Percentiles rank a stretch among this genome's conserved stretches.
These are phyloP conservation scores for Pythium coloratum DNA, from an alignment of 352 stramenopile species.

Conservation along the genomic window DNA sequence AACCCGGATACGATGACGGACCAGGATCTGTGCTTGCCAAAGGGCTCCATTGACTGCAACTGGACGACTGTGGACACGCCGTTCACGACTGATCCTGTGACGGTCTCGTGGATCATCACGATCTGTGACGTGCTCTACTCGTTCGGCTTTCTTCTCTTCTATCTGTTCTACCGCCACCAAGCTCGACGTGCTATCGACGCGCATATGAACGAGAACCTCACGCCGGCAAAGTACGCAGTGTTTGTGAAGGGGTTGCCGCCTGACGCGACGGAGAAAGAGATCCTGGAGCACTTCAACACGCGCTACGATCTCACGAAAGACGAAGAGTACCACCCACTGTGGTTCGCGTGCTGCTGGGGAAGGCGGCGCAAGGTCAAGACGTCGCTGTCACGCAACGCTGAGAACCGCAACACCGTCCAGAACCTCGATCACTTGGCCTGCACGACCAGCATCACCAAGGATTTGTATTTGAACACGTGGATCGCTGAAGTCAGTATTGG, in stretches of 20 bases:
- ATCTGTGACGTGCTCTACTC: conserved; percentile 63
- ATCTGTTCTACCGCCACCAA: conserved; percentile 47
- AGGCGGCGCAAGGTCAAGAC: conserved; percentile 46
- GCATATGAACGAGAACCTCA: conserved; percentile 77
- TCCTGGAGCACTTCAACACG: conserved; percentile 74
- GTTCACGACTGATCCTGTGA: conserved; percentile 56
- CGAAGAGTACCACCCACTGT: conserved; percentile 63
- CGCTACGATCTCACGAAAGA: conserved; percentile 73
- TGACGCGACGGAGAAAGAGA: conserved; percentile 62
- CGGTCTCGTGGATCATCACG: conserved; percentile 76
- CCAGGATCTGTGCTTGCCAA: conserved; percentile 40
- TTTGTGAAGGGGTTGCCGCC: conserved; percentile 69
- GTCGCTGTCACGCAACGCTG: conserved; percentile 39
- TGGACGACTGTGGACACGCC: conserved; percentile 66
- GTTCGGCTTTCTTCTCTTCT: conserved; percentile 67
- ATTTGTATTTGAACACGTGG: conserved; percentile 81
- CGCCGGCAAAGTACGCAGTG: conserved; percentile 79
- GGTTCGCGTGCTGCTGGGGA: conserved; percentile 65
- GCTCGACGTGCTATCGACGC: conserved; percentile 53
- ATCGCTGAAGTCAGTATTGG: conserved; percentile 85
- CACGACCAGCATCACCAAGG: conserved; percentile 40
- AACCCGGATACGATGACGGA: conserved; percentile 54
- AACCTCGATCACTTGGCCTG: conserved; percentile 69
- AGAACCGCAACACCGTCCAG: conserved; percentile 49
- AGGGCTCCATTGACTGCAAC: conserved; percentile 70